phyloP scores from a whole-genome alignment of 1,284 basidiomycete species.

The Ustilago hordei region DNA sequence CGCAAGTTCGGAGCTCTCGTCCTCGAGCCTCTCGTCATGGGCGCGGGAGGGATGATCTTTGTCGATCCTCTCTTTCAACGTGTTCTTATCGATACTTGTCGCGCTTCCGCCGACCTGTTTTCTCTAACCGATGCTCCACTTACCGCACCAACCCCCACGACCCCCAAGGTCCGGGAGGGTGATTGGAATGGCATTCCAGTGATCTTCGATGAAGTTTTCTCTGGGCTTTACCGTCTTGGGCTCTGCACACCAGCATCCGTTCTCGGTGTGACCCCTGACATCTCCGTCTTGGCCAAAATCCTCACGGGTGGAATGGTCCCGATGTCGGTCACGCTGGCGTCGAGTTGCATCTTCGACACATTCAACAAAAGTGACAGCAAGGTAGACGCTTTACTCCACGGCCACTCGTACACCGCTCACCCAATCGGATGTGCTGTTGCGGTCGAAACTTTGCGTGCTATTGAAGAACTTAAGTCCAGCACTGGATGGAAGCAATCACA shows the following conservation, averaged over 20 bases:
- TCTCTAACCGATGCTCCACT: constrained; percentile 61
- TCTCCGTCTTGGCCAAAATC: constrained; percentile 92
- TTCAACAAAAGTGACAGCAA: constrained; percentile 81
- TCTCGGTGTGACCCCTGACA: constrained; percentile 72
- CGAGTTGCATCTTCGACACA: constrained; percentile 80
- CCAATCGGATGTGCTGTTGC: constrained; percentile 86
- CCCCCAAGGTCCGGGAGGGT: constrained; percentile 43
- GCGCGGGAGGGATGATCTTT: constrained; percentile 96
- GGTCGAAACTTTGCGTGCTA: constrained; percentile 79
- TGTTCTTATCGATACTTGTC: constrained; percentile 83
- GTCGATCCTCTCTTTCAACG: constrained; percentile 97
- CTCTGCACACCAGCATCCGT: constrained; percentile 55
- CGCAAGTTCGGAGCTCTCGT: constrained; percentile 78
- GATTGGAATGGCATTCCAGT: constrained; percentile 84
- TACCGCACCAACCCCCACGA: constrained; percentile 7
- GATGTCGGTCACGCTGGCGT: constrained; percentile 81
- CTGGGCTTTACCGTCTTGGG: constrained; percentile 88
- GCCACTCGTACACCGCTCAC: constrained; percentile 81
- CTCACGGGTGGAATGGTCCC: constrained; percentile 93
- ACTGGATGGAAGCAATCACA: constrained; percentile 75
- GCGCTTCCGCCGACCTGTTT: constrained; percentile 73
- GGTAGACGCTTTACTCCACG: constrained; percentile 87
- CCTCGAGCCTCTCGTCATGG: constrained; percentile 91
- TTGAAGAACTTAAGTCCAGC: constrained; percentile 72
- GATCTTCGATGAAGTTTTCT: constrained; percentile 96